phyloP scores from a whole-genome alignment of 129 eudicot species.

The Saposhnikovia divaricata region DNA sequence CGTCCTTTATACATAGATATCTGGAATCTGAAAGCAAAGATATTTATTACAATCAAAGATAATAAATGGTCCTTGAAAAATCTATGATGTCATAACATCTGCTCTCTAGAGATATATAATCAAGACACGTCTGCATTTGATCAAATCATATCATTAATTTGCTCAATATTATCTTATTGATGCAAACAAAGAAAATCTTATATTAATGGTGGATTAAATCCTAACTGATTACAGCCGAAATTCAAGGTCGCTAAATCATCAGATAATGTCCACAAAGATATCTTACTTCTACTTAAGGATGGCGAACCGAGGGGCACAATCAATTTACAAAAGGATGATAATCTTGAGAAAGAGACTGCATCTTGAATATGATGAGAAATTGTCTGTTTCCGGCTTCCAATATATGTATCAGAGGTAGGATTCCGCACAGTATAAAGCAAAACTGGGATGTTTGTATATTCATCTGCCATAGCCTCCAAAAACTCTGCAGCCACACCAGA shows the following conservation, averaged over 20 bases:
- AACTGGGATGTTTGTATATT: slow-evolving; percentile 70
- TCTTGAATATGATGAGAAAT: slow-evolving; percentile 57
- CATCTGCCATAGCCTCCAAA: slow-evolving; percentile 76
- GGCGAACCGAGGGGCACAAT: slow-evolving; percentile 81
- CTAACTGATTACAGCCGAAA: background rate
- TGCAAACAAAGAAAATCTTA: background rate
- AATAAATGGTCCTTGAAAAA: background rate
- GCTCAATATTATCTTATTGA: background rate
- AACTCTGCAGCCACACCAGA: slow-evolving; percentile 75
- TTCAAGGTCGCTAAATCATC: slow-evolving; percentile 2
- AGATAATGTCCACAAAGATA: background rate
- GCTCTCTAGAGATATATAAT: background rate
- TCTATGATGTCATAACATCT: background rate
- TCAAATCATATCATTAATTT: background rate
- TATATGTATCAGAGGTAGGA: slow-evolving; percentile 33
- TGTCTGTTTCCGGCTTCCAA: slow-evolving; percentile 31
- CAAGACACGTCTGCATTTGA: background rate
- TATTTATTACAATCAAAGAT: background rate
- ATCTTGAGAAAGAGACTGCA: slow-evolving; percentile 72
- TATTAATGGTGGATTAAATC: background rate
- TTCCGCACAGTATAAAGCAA: slow-evolving; percentile 57
- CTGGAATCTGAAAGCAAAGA: slow-evolving; percentile 27
- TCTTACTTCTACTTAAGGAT: slow-evolving; percentile 55
- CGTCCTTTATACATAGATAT: slow-evolving; percentile 46
- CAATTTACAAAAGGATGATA: slow-evolving; percentile 64